These are phyloP conservation scores for Geotrichum candidum DNA, from an alignment of 1,139 yeast species.

Conservation along the genomic window DNA sequence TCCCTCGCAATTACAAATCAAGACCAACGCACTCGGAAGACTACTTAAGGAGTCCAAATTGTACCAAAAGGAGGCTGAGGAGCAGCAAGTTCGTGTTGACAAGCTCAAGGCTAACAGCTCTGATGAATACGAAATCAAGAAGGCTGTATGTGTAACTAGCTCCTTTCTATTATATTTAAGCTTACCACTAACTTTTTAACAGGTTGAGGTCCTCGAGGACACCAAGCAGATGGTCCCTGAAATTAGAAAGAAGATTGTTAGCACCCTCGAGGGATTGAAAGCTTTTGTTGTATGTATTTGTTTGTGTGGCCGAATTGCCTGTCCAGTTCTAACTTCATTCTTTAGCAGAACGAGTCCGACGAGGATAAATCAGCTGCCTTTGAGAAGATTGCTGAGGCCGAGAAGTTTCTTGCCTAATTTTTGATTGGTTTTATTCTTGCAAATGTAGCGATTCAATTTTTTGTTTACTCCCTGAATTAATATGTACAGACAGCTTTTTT, in stretches of 20 bases:
- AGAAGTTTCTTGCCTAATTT: slow-evolving; percentile 23
- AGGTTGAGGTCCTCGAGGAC: slow-evolving; percentile 58
- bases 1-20: slow-evolving; percentile 72
- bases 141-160: slow-evolving; percentile 37
- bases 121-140: slow-evolving; percentile 69
- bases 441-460: not conserved
- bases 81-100: slow-evolving; percentile 49
- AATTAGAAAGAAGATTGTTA: slow-evolving; percentile 47
- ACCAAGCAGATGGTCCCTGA: slow-evolving; percentile 65
- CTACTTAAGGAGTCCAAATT: slow-evolving; percentile 64
- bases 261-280: slow-evolving; percentile 46
- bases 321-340: slow-evolving; percentile 14
- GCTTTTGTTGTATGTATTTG: slow-evolving; percentile 33
- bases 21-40: slow-evolving; percentile 65
- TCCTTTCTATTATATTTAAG: not conserved
- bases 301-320: not conserved
- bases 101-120: slow-evolving; percentile 38
- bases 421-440: not conserved
- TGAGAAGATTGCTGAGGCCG: slow-evolving; percentile 32
- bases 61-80: slow-evolving; percentile 59
- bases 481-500: not conserved
- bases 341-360: slow-evolving; percentile 42
- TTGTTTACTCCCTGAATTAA: not conserved
- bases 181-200: slow-evolving; percentile 20
- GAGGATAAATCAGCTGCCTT: slow-evolving; percentile 45